Percentiles rank a stretch among this genome's conserved stretches.
These are phyloP conservation scores for Chaetoceros tenuissimus DNA, from an alignment of 108 stramenopile species.

Conservation along the genomic window DNA sequence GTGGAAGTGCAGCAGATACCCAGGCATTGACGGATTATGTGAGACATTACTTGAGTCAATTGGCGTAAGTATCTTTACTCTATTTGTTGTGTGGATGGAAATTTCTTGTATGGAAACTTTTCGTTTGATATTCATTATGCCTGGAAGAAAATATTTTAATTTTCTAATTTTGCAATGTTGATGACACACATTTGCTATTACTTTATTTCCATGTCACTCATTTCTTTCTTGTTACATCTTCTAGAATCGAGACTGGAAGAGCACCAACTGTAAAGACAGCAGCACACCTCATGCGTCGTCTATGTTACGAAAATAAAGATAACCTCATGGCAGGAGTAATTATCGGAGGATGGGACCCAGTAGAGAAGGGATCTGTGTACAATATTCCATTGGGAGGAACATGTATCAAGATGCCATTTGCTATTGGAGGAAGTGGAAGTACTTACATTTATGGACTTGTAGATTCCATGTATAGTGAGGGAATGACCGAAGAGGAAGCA, in stretches of 20 bases:
- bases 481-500: constrained; percentile 89
- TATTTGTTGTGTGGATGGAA: no score
- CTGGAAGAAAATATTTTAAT: background rate
- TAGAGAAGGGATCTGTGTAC: constrained; percentile 81
- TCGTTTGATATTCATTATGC: background rate
- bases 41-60: constrained; percentile 68
- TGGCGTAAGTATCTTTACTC: constrained; percentile 42
- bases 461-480: constrained; percentile 71
- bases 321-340: constrained; percentile 92
- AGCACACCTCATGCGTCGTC: constrained; percentile 72
- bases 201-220: constrained; percentile 3
- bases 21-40: constrained; percentile 94
- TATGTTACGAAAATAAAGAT: constrained; percentile 97
- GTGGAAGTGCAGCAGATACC: constrained; percentile 95
- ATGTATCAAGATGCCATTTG: constrained; percentile 86
- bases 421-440: constrained; percentile 88
- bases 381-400: constrained; percentile 92
- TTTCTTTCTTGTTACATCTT: background rate
- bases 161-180: background rate
- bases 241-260: constrained; percentile 81
- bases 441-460: constrained; percentile 90
- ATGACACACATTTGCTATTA: background rate
- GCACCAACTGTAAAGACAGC: constrained; percentile 86
- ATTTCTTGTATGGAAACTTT: no score
- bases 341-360: constrained; percentile 94